A percentile compares a stretch with the other conserved stretches of the same genome.
Evolutionary conservation across 768 basidiomycete genomes (phyloP).

Genomic region (Tylopilus balloui): DNA sequence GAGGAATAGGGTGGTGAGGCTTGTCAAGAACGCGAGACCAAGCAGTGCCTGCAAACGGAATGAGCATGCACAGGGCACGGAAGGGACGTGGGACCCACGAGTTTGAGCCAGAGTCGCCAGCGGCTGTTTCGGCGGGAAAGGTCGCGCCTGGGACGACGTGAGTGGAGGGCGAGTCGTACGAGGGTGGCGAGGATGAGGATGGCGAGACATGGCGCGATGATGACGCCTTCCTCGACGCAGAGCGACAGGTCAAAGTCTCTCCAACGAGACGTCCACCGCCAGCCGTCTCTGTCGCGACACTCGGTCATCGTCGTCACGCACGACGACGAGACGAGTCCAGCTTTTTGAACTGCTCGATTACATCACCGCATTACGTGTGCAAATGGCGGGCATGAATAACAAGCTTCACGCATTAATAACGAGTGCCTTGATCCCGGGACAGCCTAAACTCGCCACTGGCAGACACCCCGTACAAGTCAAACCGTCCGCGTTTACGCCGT

Average conservation of each 20-base stretch:
- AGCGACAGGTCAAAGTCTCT: slow-evolving; percentile 74
- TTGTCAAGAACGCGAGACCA: slow-evolving; percentile 41
- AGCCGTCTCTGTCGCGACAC: slow-evolving; percentile 62
- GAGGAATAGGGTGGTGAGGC: slow-evolving; percentile 41
- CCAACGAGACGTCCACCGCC: slow-evolving; percentile 51
- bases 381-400: too few species aligned
- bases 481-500: slow-evolving; percentile 10
- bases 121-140: slow-evolving; percentile 47
- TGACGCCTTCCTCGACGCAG: slow-evolving; percentile 74
- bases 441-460: slow-evolving; percentile 18
- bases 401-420: neutral
- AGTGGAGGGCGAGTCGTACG: slow-evolving; percentile 34
- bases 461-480: slow-evolving; percentile 13
- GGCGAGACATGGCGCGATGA: slow-evolving; percentile 52
- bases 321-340: neutral
- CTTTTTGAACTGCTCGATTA: neutral
- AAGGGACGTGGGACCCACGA: slow-evolving; percentile 44
- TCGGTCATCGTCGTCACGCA: slow-evolving; percentile 31
- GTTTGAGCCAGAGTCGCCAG: slow-evolving; percentile 54
- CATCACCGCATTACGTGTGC: neutral
- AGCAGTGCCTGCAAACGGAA: slow-evolving; percentile 42
- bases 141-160: slow-evolving; percentile 22
- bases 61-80: neutral
- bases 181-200: slow-evolving; percentile 41
- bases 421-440: neutral